Percentiles rank a stretch among this genome's conserved stretches.
phyloP scores from a whole-genome alignment of 2,329 filamentous ascomycete genomes.

The Exophiala spinifera region DNA sequence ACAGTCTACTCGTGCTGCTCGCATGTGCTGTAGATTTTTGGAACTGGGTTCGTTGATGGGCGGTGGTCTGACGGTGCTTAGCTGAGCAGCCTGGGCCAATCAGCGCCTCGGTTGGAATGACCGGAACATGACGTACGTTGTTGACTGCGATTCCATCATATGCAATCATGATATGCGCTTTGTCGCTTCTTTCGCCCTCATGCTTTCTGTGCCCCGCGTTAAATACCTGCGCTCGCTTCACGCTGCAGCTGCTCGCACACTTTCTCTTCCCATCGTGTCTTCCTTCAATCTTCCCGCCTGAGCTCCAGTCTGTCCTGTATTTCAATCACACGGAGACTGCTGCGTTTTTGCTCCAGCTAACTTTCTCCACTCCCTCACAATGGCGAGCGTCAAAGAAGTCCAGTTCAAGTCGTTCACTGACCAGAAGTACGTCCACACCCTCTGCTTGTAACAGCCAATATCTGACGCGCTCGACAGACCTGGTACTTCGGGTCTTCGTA shows the following conservation, averaged over 20 bases:
- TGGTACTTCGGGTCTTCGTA: conserved; percentile 87
- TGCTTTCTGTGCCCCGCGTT: neutral
- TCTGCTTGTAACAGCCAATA: conserved; percentile 8
- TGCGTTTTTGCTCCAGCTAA: neutral
- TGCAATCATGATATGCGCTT: too few relatives aligned
- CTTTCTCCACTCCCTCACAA: neutral
- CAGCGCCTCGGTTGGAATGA: neutral
- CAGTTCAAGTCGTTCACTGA: conserved; percentile 82
- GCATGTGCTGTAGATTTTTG: too few relatives aligned
- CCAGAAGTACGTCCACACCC: conserved; percentile 79
- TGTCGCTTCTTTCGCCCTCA: too few relatives aligned
- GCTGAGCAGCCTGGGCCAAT: neutral
- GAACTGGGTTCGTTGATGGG: too few relatives aligned
- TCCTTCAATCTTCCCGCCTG: neutral
- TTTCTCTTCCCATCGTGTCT: neutral
- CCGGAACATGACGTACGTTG: neutral
- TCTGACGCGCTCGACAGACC: conserved; percentile 28
- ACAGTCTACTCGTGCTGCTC: too few relatives aligned
- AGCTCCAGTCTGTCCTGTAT: neutral
- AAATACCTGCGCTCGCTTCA: too few relatives aligned
- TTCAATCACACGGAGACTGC: neutral
- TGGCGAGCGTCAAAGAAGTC: conserved; percentile 62
- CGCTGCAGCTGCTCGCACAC: neutral
- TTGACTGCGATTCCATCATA: neutral
- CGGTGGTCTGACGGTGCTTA: neutral